Percentiles rank a stretch among this genome's conserved stretches.
These are phyloP conservation scores for Stagonosporopsis tanaceti DNA, from an alignment of 2,329 filamentous ascomycete species.

Conservation along the genomic window DNA sequence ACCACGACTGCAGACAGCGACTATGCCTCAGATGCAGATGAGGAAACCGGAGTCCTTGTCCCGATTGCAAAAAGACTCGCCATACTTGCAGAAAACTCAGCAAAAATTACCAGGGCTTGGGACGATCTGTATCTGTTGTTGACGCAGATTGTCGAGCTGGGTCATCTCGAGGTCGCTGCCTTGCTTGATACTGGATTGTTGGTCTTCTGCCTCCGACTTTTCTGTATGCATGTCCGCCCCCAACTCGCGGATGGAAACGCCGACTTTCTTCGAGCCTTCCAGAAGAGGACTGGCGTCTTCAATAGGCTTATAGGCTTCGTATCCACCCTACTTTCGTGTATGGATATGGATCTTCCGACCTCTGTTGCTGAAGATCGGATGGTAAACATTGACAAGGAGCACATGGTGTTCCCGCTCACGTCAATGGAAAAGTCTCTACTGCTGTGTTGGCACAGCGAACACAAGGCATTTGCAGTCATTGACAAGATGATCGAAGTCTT, in stretches of 20 bases:
- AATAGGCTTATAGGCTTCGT: slow-evolving; percentile 45
- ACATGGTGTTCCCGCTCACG: slow-evolving; percentile 40
- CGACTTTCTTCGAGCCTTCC: slow-evolving; percentile 40
- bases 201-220: slow-evolving; percentile 38
- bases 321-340: slow-evolving; percentile 36
- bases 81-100: slow-evolving; percentile 33
- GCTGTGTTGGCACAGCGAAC: slow-evolving; percentile 39
- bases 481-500: slow-evolving; percentile 48
- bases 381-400: slow-evolving; percentile 29
- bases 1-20: slow-evolving; percentile 38
- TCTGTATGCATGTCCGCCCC: slow-evolving; percentile 38
- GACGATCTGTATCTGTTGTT: slow-evolving; percentile 47
- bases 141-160: slow-evolving; percentile 40
- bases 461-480: slow-evolving; percentile 41
- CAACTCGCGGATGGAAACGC: slow-evolving; percentile 21
- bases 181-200: slow-evolving; percentile 40
- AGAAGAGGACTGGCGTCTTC: slow-evolving; percentile 43
- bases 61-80: slow-evolving; percentile 31
- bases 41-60: slow-evolving; percentile 28
- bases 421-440: slow-evolving; percentile 32
- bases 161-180: slow-evolving; percentile 37
- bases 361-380: slow-evolving; percentile 30
- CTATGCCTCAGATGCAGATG: slow-evolving; percentile 29
- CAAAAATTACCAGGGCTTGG: slow-evolving; percentile 40
- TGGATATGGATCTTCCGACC: slow-evolving; percentile 33